Base-by-base conservation (phyloP, 2,329 filamentous ascomycete genomes). In the Colletotrichum simmondsii region DNA sequence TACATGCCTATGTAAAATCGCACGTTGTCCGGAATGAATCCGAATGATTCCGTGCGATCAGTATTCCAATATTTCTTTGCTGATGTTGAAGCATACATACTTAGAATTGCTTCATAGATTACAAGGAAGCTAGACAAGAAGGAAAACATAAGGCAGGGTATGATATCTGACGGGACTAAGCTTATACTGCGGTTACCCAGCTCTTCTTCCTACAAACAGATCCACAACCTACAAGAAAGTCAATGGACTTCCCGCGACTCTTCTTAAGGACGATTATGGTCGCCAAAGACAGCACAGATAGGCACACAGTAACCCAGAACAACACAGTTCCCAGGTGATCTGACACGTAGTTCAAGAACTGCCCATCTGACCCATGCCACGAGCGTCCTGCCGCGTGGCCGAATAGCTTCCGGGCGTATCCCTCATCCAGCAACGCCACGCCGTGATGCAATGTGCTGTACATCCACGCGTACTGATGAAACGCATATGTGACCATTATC, bases 341-440 rank as follows among this genome's bases (percentile, higher is more conserved):
- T 3, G 72, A 75, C 5, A 77, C 32, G 24, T 74, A 77, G n/a
- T 78, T 78, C 32, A 77, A 37, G 1, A 65, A 14, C 3, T 46
- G 74, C 0, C 77, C 77, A 26, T 78, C 77, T 1, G 76, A 69
- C 0, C 76, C 73, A 24, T 78, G 77, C 77, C 77, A 78, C 5
- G 74, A 77, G n/a, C 77, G 61, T 2, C 76, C 77, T 0, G 76
- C 77, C 3, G 75, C 77, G 30, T 78, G 77, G 4, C 66, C 58
- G 5, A 77, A 16, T 12, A 75, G 56, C 5, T 37, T 37, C 4
- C 68, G 35, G 3, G 59, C 59, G 56, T 68, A 77, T 2, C 4
- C 19, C 24, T 75, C 74, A n/a, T 74, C 65, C 37, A 77, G 52
- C 32, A 77, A 26, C 8, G 60, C 74, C 49, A 76, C 22, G 7